Evolutionary conservation across 1,139 yeast species (phyloP), one percentile per base, ranked within the genome.

Genomic region (Yamadazyma oceani): DNA sequence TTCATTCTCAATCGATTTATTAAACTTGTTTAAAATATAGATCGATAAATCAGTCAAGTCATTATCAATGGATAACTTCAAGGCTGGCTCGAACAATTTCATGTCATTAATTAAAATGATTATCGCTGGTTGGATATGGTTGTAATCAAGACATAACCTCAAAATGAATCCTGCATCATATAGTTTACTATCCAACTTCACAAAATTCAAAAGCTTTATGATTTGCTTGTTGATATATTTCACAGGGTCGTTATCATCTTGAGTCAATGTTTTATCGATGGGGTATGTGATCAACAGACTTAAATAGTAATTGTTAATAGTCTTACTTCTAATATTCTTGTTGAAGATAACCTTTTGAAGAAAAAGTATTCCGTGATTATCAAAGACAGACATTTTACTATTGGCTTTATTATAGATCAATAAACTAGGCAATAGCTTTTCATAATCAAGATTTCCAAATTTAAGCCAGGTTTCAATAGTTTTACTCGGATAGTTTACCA

Each of bases 381-480:
- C 73, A 19, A 38, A 30, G 2, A 62, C 42, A 2, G 62, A 50
- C 10, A 63, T 47, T 3, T 41, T 38, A 1, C 40, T 54, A 42
- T 69, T 71, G 39, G 71, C 67, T 27, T 77, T 70, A 46, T 80
- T 80, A 58, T 85, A 88, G 0, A 81, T 71, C 44, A 89, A 57
- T 13, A 92, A 65, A 0, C 97, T 82, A 1, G 97, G 95, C 5
- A 92, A 61, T 22, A 94, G 66, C 44, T 72, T 78, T 9, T 76
- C 73, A 31, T 82, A 80, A 38, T 85, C 75, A 10, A 77, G 40
- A 13, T 55, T 59, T 14, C 52, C 45, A 35, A 80, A 60, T 40
- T 82, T 72, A 54, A 86, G 73, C 97, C 97, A 92, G 0, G 86
- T 73, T 31, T 84, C 85, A 1, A 86, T 78, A 0, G 96, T 87